phyloP scores from a whole-genome alignment of 257 asterid genomes.

The Hygrophila difformis region DNA sequence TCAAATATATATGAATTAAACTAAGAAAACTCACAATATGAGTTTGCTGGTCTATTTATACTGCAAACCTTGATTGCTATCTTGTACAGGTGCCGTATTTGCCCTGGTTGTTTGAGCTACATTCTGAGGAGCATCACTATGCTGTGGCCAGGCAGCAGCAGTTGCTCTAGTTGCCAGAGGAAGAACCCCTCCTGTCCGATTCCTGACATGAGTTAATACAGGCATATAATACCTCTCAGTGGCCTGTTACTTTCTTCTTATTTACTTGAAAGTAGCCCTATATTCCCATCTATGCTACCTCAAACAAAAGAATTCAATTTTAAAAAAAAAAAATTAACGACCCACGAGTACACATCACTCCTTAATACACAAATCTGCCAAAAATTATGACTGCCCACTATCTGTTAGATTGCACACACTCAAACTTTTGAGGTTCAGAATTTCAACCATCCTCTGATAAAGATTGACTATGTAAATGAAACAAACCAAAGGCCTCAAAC shows the following conservation, averaged over 20 bases:
- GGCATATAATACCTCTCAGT: constrained; percentile 7
- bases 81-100: constrained; percentile 24
- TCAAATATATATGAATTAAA: not conserved
- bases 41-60: constrained; percentile 17
- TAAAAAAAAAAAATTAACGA: too few species aligned
- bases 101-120: constrained; percentile 22
- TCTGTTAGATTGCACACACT: too few species aligned
- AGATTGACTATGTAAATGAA: too few species aligned
- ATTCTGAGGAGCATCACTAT: constrained; percentile 27
- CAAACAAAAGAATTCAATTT: too few species aligned
- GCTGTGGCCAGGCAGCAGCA: constrained; percentile 77
- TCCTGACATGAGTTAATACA: constrained; percentile 28
- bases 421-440: not conserved
- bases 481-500: constrained; percentile 1
- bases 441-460: constrained; percentile 3
- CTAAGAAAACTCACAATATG: constrained; percentile 7
- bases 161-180: constrained; percentile 68
- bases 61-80: constrained; percentile 43
- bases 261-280: not conserved
- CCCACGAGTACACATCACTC: not conserved
- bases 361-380: not conserved
- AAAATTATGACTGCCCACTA: too few species aligned
- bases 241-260: not conserved
- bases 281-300: too few species aligned
- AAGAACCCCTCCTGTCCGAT: constrained; percentile 48